Evolutionary conservation across 75 land plant genomes (phyloP), one percentile per base, ranked within the genome.

Genomic region (Isoetes taiwanensis): DNA sequence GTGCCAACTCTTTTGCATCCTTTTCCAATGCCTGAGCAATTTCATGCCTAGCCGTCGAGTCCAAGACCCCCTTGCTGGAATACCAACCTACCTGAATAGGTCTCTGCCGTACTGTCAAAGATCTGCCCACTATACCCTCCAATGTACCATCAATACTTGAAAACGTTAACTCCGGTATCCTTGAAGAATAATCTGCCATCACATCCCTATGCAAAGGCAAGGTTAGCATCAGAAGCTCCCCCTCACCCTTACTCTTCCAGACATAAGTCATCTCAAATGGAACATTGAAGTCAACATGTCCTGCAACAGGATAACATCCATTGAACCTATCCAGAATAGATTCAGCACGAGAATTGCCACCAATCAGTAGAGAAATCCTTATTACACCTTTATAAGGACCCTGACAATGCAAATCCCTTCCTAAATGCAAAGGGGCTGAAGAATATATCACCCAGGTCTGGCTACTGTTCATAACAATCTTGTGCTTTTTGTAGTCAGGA

Each of bases 361-460:
- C 43, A n/a, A 40, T 30, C 4, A 67, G 52, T 2, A 67, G 3
- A 1, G 64, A 32, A 2, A 71, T 11, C 14, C 73, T 14, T 28
- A 71, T 6, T 10, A 37, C 33, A 19, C 73, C 73, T n/a, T 33
- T 21, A 27, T 34, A 71, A 11, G 4, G 8, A 12, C 32, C 28
- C 32, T 28, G 6, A 38, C 27, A 26, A 56, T 53, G 28, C n/a
- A 58, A 53, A 21, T 67, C 38, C 16, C 12, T 24, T 3, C 11
- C 1, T 25, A 71, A 31, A 20, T 37, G 11, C 8, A 71, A 17
- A 12, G 34, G 17, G 2, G 16, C 8, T 4, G 54, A 41, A 37
- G 41, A 50, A 52, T 67, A 71, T 0, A 71, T 14, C 1, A 56
- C 28, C 73, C 73, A 71, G 4, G 64, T 66, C 26, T 71, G 73